Evolutionary conservation across 768 basidiomycete genomes (phyloP).

Genomic region (Trametes sanguinea): DNA sequence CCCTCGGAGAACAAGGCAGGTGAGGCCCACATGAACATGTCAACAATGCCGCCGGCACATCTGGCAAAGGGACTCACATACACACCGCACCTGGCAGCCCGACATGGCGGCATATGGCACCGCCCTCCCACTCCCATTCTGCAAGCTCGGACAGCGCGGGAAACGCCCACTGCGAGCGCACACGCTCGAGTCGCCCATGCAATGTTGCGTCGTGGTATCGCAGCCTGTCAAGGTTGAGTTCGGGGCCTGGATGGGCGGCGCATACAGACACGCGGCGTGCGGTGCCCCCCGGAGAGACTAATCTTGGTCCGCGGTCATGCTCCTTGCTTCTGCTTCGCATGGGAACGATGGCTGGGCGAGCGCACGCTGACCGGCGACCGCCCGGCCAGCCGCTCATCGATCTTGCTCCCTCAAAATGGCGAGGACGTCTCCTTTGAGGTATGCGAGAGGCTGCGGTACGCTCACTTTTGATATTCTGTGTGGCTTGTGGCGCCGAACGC

Average conservation of each 20-base stretch:
- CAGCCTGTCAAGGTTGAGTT: neutral
- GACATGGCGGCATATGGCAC: no score
- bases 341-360: neutral
- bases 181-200: neutral
- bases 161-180: neutral
- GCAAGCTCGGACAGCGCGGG: neutral
- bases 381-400: no score
- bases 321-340: conserved; percentile 6
- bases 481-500: no score
- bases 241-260: neutral
- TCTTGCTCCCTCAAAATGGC: no score
- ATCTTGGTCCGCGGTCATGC: conserved; percentile 19
- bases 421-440: no score
- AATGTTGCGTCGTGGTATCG: neutral
- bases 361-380: no score
- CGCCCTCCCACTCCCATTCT: neutral
- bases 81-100: no score
- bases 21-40: neutral
- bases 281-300: conserved; percentile 15
- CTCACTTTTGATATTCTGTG: no score
- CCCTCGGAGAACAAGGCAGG: neutral
- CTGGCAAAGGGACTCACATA: neutral
- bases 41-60: neutral
- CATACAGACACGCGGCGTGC: neutral
- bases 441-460: no score